Evolutionary conservation across 78 protist species (phyloP).

Genomic region (Tieghemostelium lacteum): DNA sequence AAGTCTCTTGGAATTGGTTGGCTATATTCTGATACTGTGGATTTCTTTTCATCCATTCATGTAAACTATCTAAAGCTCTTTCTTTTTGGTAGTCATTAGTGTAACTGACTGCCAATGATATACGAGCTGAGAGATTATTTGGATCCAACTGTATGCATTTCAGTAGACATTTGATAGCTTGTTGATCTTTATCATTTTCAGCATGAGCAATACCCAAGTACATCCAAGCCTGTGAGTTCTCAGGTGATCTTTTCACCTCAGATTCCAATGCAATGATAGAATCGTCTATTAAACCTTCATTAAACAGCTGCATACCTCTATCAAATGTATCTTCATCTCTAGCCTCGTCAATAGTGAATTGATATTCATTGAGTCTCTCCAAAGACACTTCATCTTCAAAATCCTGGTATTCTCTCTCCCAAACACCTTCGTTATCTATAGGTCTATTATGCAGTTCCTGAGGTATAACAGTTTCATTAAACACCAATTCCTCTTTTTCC

Average conservation of each 20-base stretch:
- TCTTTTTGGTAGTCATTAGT: constrained; percentile 75
- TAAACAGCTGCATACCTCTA: constrained; percentile 82
- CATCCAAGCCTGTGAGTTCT: constrained; percentile 87
- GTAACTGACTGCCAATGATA: constrained; percentile 59
- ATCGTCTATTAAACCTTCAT: constrained; percentile 63
- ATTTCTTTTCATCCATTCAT: constrained; percentile 80
- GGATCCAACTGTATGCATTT: constrained; percentile 80
- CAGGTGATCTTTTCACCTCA: constrained; percentile 75
- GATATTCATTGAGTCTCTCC: constrained; percentile 37
- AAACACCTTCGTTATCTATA: not conserved
- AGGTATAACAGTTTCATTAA: constrained; percentile 1
- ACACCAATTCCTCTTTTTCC: constrained; percentile 28
- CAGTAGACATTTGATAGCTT: constrained; percentile 85
- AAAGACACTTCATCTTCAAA: constrained; percentile 21
- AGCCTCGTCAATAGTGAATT: constrained; percentile 34
- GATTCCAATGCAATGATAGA: constrained; percentile 87
- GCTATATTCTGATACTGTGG: constrained; percentile 24
- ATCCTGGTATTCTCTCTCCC: constrained; percentile 9
- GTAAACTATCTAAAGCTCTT: constrained; percentile 81
- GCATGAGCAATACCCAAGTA: constrained; percentile 91
- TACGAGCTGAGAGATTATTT: constrained; percentile 68
- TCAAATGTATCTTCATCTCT: constrained; percentile 39
- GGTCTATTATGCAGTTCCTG: not conserved
- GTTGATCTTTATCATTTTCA: constrained; percentile 87
- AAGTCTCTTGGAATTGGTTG: not conserved